phyloP scores from a whole-genome alignment of 169 alveolate genomes.

The Cryptosporidium sp. region DNA sequence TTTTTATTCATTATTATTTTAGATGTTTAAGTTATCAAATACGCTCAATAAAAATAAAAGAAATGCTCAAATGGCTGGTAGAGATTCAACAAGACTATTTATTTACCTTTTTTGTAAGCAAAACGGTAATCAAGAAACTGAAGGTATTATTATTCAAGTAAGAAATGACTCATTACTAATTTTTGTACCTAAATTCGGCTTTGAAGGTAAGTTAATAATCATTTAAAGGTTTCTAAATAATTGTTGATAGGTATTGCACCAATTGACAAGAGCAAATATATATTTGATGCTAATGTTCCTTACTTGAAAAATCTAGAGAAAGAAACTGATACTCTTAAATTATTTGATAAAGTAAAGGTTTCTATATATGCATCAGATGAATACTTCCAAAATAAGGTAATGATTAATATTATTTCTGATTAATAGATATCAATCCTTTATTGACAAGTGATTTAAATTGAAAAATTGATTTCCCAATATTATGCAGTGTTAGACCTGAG shows the following conservation, averaged over 20 bases:
- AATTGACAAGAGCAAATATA: slow-evolving; percentile 72
- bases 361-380: slow-evolving; percentile 78
- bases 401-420: slow-evolving; percentile 74
- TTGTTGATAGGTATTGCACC: slow-evolving; percentile 76
- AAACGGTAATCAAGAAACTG: slow-evolving; percentile 76
- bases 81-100: slow-evolving; percentile 91
- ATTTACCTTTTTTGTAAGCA: slow-evolving; percentile 90
- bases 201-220: slow-evolving; percentile 78
- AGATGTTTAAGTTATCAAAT: slow-evolving; percentile 92
- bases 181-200: slow-evolving; percentile 82
- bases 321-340: slow-evolving; percentile 62
- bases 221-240: slow-evolving; percentile 67
- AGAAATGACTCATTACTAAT: slow-evolving; percentile 77
- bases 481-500: slow-evolving; percentile 66
- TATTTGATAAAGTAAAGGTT: slow-evolving; percentile 80
- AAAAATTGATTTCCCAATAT: background rate
- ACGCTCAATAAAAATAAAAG: slow-evolving; percentile 91
- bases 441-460: background rate
- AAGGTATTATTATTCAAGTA: slow-evolving; percentile 77
- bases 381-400: slow-evolving; percentile 80
- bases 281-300: slow-evolving; percentile 71
- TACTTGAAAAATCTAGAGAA: slow-evolving; percentile 20
- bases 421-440: background rate
- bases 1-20: slow-evolving; percentile 52
- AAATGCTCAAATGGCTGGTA: slow-evolving; percentile 92